Percentiles rank a stretch among this genome's conserved stretches.
These are phyloP conservation scores for Mrakia gelida DNA, from an alignment of 768 basidiomycete species.

Conservation along the genomic window DNA sequence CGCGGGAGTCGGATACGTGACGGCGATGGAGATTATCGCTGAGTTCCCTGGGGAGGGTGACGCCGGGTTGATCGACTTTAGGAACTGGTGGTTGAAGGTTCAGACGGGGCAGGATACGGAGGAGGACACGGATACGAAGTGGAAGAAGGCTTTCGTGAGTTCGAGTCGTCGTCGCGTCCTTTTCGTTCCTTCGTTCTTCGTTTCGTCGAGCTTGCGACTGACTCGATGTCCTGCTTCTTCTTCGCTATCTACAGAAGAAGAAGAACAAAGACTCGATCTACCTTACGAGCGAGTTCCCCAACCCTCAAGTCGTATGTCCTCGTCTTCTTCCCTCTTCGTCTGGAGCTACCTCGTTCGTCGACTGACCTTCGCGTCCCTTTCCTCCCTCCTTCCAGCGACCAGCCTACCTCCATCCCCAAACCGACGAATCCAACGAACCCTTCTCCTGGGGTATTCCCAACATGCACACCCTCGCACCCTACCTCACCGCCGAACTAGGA, in stretches of 20 bases:
- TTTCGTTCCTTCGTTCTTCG: neutral
- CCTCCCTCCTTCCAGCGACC: slow-evolving; percentile 6
- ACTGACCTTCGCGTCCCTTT: neutral
- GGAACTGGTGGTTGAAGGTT: slow-evolving; percentile 89
- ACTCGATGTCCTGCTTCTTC: neutral
- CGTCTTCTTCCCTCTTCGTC: neutral
- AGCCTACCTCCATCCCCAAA: slow-evolving; percentile 26
- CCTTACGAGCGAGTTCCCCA: slow-evolving; percentile 19
- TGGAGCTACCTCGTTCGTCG: neutral
- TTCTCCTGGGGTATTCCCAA: slow-evolving; percentile 31
- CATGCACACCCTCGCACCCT: slow-evolving; percentile 48
- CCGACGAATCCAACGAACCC: slow-evolving; percentile 29
- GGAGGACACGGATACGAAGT: slow-evolving; percentile 61
- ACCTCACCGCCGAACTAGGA: slow-evolving; percentile 68
- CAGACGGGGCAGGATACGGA: slow-evolving; percentile 79
- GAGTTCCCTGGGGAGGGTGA: slow-evolving; percentile 73
- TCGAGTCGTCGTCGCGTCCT: neutral
- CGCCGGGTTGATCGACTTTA: slow-evolving; percentile 73
- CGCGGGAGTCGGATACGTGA: slow-evolving; percentile 86
- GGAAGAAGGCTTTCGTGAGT: slow-evolving; percentile 78
- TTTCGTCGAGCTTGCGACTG: neutral
- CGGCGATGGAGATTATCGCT: slow-evolving; percentile 89
- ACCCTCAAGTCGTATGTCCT: slow-evolving; percentile 19
- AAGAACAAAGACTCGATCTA: slow-evolving; percentile 23
- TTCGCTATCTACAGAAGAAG: slow-evolving; percentile 20